These are phyloP conservation scores for Yamadazyma sp. DNA, from an alignment of 1,139 yeast genomes.

Conservation along the genomic window DNA sequence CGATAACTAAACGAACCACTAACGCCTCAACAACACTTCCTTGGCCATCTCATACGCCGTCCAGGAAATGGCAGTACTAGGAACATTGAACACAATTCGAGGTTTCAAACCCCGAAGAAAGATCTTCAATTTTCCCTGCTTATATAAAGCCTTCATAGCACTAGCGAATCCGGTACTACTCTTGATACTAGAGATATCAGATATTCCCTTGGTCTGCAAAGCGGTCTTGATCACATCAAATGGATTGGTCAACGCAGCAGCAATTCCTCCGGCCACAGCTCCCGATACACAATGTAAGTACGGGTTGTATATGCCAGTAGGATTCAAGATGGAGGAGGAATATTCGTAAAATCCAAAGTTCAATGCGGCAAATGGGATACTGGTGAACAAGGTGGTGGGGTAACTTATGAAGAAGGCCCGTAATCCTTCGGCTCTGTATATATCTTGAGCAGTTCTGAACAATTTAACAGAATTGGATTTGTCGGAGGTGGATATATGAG, in stretches of 20 bases:
- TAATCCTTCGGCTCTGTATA: constrained; percentile 76
- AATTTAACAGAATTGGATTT: constrained; percentile 22
- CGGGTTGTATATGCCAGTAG: constrained; percentile 79
- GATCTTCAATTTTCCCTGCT: constrained; percentile 65
- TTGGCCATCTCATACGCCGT: constrained; percentile 98
- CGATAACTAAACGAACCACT: not conserved
- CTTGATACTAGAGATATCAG: constrained; percentile 51
- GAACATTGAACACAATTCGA: constrained; percentile 88
- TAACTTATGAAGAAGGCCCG: constrained; percentile 86
- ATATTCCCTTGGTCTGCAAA: constrained; percentile 71
- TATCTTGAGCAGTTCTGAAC: constrained; percentile 40
- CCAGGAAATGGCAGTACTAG: constrained; percentile 98
- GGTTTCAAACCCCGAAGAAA: constrained; percentile 88
- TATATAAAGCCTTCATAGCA: constrained; percentile 71
- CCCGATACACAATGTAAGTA: constrained; percentile 91
- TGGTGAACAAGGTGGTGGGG: constrained; percentile 92
- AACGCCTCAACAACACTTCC: constrained; percentile 47
- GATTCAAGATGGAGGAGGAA: constrained; percentile 73
- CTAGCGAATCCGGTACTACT: constrained; percentile 66
- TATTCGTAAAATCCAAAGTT: constrained; percentile 94
- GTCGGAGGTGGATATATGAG: constrained; percentile 13
- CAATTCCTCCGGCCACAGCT: constrained; percentile 93
- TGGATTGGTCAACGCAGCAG: constrained; percentile 96
- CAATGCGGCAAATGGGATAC: constrained; percentile 93
- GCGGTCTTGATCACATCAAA: constrained; percentile 93